Evolutionary conservation across 768 basidiomycete species (phyloP).

Genomic region (Pisolithus tinctorius): DNA sequence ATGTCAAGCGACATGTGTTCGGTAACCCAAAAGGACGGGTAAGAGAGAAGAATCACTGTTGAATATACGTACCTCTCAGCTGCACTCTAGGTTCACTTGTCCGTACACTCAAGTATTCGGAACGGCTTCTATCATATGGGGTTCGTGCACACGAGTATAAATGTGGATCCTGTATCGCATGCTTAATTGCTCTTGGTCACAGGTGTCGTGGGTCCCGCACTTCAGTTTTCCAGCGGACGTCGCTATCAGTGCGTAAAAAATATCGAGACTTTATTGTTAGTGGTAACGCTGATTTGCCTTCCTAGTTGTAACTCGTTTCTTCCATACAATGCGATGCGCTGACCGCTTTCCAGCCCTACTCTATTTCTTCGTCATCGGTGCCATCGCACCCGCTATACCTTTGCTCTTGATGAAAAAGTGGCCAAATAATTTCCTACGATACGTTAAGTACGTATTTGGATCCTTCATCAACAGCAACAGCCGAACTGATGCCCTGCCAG

Average conservation of each 20-base stretch:
- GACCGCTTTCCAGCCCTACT: constrained; percentile 39
- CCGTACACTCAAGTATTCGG: constrained; percentile 46
- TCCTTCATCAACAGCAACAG: constrained; percentile 8
- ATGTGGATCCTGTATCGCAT: constrained; percentile 1
- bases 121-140: constrained; percentile 50
- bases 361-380: constrained; percentile 72
- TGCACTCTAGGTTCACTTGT: constrained; percentile 38
- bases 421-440: constrained; percentile 56
- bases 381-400: constrained; percentile 53
- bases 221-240: constrained; percentile 48
- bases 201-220: constrained; percentile 64
- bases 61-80: not conserved
- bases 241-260: constrained; percentile 47
- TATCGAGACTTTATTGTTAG: not conserved
- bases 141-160: constrained; percentile 9
- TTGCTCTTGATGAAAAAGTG: constrained; percentile 59
- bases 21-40: constrained; percentile 35
- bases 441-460: constrained; percentile 49
- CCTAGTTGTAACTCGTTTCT: constrained; percentile 12
- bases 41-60: not conserved
- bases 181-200: constrained; percentile 17
- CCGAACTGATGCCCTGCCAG: constrained; percentile 12
- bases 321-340: constrained; percentile 11
- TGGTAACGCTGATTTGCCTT: constrained; percentile 10
- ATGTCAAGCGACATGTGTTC: constrained; percentile 42